A percentile compares a stretch with the other conserved stretches of the same genome.
Evolutionary conservation across 257 asterid species (phyloP).

Genomic region (Fraxinus anomala): DNA sequence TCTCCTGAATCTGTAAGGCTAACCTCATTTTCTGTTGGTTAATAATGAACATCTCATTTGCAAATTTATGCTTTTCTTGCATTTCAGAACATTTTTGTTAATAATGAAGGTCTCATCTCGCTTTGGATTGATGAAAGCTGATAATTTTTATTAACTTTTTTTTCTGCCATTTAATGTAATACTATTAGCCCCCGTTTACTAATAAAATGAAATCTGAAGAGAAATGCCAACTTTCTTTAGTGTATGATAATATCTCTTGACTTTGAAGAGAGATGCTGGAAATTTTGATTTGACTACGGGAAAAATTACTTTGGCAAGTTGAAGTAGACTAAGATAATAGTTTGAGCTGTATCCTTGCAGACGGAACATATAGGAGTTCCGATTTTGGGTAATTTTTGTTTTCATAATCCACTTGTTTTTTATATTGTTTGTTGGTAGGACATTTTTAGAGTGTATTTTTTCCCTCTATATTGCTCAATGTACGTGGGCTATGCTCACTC

Average conservation of each 20-base stretch:
- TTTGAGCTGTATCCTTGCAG: background rate
- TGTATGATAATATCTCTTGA: background rate
- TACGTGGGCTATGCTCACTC: background rate
- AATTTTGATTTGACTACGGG: background rate
- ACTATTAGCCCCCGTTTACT: background rate
- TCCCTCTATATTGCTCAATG: background rate
- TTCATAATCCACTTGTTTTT: background rate
- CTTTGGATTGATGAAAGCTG: background rate
- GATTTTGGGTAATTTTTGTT: background rate
- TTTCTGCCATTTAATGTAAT: background rate
- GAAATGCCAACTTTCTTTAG: background rate
- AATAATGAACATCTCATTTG: background rate
- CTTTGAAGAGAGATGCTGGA: background rate
- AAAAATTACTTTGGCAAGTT: background rate
- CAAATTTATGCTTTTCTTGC: slow-evolving; percentile 1
- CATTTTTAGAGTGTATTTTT: background rate
- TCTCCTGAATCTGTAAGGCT: slow-evolving; percentile 76
- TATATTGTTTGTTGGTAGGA: background rate
- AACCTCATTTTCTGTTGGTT: slow-evolving; percentile 10
- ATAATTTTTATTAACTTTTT: background rate
- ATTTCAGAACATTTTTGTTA: background rate
- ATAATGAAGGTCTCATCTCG: background rate
- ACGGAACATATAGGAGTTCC: background rate
- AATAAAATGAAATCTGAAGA: background rate
- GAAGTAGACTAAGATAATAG: background rate